Base-by-base conservation (phyloP, 2,329 filamentous ascomycete genomes). In the Colletotrichum cereale region DNA sequence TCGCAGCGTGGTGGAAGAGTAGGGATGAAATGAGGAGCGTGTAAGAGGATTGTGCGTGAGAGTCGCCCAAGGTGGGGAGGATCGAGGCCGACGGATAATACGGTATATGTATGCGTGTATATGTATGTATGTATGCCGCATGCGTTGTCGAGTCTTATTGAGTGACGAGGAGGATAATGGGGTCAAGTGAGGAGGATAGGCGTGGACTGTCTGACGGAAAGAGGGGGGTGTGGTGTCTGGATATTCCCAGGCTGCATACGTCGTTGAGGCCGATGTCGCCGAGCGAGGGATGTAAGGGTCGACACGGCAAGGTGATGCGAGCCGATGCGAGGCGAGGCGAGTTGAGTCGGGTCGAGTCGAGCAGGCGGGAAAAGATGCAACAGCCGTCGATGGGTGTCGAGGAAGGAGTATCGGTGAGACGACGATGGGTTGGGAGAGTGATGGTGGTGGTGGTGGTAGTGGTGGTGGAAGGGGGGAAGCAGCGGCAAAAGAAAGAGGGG, bases 21-120 rank as follows among this genome's bases (percentile, higher is more conserved):
- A 70, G 60, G 66, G 69, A 72, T 65, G 69, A 72, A 65, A 72
- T 61, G 70, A 50, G 70, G 66, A 70, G 66, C 61, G 66, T 66
- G 68, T 71, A 63, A 72, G 66, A 70, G 65, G 68, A 68, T 62
- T 68, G 68, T 57, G 68, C 68, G 68, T 58, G 58, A 21, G 18
- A 52, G 36, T 40, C 36, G 42, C 24, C 36, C 21, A 57, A 53
- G 52, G 65, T 36, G 12, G 47, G 48, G 44, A n/a, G 40, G 60
- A 64, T 53, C 64, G 64, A 58, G 40, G 34, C 44, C 50, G 57
- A 57, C 52, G 47, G 58, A 58, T 62, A 50, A 57, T 62, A 67
- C 29, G 21, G 42, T n/a, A 8, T 44, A 24, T 4, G 31, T 47
- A 47, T 47, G 44, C 24, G 24, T 11, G 7, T 12, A 47, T 3